phyloP scores from a whole-genome alignment of 2,329 filamentous ascomycete species.

The Aspergillus quadricinctus region DNA sequence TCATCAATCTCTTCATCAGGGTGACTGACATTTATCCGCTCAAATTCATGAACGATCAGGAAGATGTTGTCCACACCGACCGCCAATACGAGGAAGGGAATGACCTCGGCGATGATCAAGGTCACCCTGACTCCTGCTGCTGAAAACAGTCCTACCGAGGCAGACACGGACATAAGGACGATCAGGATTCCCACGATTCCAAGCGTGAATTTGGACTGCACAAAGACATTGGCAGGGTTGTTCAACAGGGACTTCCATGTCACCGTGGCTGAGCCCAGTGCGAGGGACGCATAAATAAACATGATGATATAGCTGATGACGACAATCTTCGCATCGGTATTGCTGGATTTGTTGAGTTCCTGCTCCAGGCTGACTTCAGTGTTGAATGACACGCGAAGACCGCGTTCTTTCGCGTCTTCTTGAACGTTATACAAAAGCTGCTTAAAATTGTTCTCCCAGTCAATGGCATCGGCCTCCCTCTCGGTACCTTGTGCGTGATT shows the following conservation, averaged over 20 bases:
- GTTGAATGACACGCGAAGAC: constrained; percentile 85
- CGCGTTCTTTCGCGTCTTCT: constrained; percentile 69
- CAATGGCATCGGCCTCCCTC: constrained; percentile 69
- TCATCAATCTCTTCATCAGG: constrained; percentile 84
- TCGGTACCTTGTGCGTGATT: constrained; percentile 73
- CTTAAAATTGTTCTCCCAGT: constrained; percentile 82
- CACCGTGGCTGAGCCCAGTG: constrained; percentile 81
- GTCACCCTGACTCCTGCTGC: constrained; percentile 90
- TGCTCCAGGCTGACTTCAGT: constrained; percentile 93
- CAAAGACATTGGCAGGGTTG: constrained; percentile 78
- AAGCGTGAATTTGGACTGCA: constrained; percentile 94
- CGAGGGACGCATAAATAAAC: constrained; percentile 95
- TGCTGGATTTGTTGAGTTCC: constrained; percentile 95
- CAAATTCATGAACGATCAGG: constrained; percentile 95
- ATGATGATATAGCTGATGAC: constrained; percentile 97
- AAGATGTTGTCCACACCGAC: constrained; percentile 99
- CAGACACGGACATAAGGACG: constrained; percentile 93
- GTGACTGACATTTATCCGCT: constrained; percentile 86
- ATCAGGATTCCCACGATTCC: constrained; percentile 94
- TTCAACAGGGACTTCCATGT: constrained; percentile 70
- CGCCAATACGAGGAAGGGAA: constrained; percentile 92
- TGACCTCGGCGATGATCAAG: constrained; percentile 96
- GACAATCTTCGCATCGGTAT: constrained; percentile 96
- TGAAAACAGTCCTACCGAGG: constrained; percentile 92
- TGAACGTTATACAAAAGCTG: constrained; percentile 72